phyloP scores from a whole-genome alignment of 1,139 yeast genomes.

The Yamadazyma songkhlaensis region DNA sequence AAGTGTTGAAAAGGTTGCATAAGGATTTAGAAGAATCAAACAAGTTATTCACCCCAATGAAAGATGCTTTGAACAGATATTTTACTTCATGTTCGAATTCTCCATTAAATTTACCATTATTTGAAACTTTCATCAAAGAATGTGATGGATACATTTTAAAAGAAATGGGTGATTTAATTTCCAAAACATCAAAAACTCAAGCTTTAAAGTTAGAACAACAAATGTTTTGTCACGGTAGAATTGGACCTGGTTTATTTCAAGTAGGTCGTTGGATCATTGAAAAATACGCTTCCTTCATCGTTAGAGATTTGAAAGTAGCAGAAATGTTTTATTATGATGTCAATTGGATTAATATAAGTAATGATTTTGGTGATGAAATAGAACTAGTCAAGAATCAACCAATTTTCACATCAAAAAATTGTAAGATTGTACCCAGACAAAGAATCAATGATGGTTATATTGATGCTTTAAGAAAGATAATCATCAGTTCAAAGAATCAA shows the following conservation, averaged over 20 bases:
- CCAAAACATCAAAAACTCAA: conserved; percentile 28
- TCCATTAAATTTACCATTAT: conserved; percentile 56
- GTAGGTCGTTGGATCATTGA: conserved; percentile 31
- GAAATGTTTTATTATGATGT: conserved; percentile 66
- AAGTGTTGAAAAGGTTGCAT: conserved; percentile 47
- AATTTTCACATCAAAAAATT: not conserved
- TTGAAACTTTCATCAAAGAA: conserved; percentile 63
- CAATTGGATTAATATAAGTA: conserved; percentile 61
- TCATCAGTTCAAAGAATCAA: conserved; percentile 20
- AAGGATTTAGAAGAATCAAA: conserved; percentile 41
- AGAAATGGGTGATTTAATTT: conserved; percentile 23
- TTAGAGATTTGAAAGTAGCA: conserved; percentile 41
- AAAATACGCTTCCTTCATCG: conserved; percentile 29
- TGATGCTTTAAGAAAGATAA: conserved; percentile 46
- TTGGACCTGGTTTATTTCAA: conserved; percentile 45
- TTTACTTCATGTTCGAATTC: conserved; percentile 51
- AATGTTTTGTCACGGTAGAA: conserved; percentile 59
- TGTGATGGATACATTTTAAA: conserved; percentile 35
- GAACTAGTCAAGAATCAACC: conserved; percentile 5
- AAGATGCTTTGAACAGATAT: conserved; percentile 52
- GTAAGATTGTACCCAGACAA: conserved; percentile 20
- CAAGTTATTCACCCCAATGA: conserved; percentile 49
- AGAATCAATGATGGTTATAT: conserved; percentile 25
- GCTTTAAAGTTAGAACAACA: conserved; percentile 58
- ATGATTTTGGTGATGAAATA: conserved; percentile 6